Base-by-base conservation (phyloP, 306 rosid genomes). In the Vigna radiata region DNA sequence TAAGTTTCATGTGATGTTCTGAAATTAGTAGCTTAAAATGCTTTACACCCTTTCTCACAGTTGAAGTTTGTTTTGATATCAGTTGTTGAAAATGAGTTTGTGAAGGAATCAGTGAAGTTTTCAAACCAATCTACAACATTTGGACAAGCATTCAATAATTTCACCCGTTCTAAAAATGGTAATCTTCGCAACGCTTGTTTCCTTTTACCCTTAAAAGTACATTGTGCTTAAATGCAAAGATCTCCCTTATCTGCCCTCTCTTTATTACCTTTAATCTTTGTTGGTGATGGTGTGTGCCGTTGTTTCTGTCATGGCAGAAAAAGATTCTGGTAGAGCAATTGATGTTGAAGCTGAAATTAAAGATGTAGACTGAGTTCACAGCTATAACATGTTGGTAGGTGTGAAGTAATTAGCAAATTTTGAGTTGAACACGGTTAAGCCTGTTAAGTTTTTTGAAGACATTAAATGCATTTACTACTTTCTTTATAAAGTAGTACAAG, bases 331-430 rank as follows among this genome's bases (percentile, higher is more conserved):
- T 50, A 79, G 27, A 7, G 88, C 88, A 39, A 88, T 95, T 70
- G 99, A 95, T 79, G 79, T 95, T 73, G 99, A 95, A 90, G 99
- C 97, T 33, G 97, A 95, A 76, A 69, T 95, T 36, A 90, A 87
- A 81, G 99, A 95, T 79, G 99, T 85, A 55, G 99, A 95, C 60
- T 95, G 87, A 90, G 61, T 65, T 55, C 12, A 4, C 39, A 77
- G 80, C 83, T 52, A 33, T 76, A 66, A 12, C 69, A 53, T 14
- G 63, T 80, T 68, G 78, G 87, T 88, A 73, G 64, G 90, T 70
- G 15, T 47, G 59, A 27, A 50, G 16, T 50, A 50, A 70, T 18
- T 61, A 37, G 46, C 46, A 70, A 72, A 25, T 53, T 6, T 41
- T 55, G 83, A 29, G 52, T 52, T 72, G 68, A 54, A 21, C 16